These are phyloP conservation scores for Apiospora hydei DNA, from an alignment of 2,329 filamentous ascomycete genomes.

Conservation along the genomic window DNA sequence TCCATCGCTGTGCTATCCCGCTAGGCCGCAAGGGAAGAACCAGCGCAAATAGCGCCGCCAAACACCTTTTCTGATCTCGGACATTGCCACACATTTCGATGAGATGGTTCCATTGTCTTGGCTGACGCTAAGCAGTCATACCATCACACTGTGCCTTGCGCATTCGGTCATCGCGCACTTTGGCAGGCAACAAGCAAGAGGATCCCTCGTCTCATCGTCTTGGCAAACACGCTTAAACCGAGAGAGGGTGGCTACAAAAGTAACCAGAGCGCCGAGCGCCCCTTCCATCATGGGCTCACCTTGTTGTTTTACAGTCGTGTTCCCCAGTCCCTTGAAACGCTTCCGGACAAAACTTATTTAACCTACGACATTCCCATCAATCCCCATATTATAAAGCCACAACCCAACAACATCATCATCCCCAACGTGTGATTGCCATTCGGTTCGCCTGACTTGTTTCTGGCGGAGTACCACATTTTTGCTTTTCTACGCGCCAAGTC, in stretches of 20 bases:
- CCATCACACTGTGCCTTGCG: conserved; percentile 1
- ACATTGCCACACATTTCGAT: conserved; percentile 11
- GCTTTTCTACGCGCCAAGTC: background rate
- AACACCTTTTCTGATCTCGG: background rate
- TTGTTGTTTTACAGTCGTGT: background rate
- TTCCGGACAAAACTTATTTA: conserved; percentile 11
- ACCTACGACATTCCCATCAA: background rate
- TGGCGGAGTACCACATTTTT: background rate
- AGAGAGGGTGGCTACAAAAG: background rate
- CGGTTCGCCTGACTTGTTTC: background rate
- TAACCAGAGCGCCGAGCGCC: background rate
- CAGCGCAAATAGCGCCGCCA: background rate
- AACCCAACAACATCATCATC: background rate
- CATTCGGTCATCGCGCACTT: conserved; percentile 8
- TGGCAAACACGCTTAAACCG: background rate
- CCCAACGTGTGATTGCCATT: background rate
- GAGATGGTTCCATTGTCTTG: background rate
- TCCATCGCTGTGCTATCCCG: background rate
- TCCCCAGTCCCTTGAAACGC: conserved; percentile 4
- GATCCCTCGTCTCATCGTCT: background rate
- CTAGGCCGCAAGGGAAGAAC: background rate
- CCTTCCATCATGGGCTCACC: background rate
- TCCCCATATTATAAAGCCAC: conserved; percentile 16
- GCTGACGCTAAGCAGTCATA: conserved; percentile 11
- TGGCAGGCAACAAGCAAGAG: background rate